phyloP scores from a whole-genome alignment of 2,329 filamentous ascomycete genomes.

The Sporothrix sp. region DNA sequence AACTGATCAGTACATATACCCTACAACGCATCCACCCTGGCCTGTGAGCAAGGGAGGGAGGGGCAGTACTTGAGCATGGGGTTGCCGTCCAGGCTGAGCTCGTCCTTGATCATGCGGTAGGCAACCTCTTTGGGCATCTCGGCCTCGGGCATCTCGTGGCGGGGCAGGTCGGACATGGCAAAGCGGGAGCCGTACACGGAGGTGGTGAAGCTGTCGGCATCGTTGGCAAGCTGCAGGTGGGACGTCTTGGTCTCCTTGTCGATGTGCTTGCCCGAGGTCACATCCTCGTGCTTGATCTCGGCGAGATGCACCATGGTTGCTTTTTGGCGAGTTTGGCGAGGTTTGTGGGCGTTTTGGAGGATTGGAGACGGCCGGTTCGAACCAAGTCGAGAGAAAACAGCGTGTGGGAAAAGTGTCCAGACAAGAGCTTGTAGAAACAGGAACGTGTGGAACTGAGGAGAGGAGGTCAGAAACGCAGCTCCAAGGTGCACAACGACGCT shows the following conservation, averaged over 20 bases:
- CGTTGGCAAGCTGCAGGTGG: constrained; percentile 39
- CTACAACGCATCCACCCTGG: no score
- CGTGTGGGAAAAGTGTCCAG: no score
- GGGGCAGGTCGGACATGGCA: constrained; percentile 63
- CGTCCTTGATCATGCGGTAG: constrained; percentile 96
- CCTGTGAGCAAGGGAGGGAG: constrained; percentile 8
- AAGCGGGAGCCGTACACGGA: constrained; percentile 85
- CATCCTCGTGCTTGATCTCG: constrained; percentile 29
- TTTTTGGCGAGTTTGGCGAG: no score
- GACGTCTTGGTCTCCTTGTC: constrained; percentile 32
- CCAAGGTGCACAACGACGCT: no score
- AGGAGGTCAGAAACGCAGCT: no score
- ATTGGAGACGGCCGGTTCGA: no score
- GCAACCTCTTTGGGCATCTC: constrained; percentile 90
- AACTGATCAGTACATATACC: no score
- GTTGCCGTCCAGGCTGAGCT: constrained; percentile 82
- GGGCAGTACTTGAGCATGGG: constrained; percentile 66
- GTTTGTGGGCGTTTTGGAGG: no score
- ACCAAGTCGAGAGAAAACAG: no score
- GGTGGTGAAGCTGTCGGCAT: constrained; percentile 54
- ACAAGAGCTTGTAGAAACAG: no score
- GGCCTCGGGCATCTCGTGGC: constrained; percentile 71
- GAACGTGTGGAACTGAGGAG: no score
- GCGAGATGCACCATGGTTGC: constrained; percentile 47
- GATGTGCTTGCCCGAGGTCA: constrained; percentile 22